phyloP scores from a whole-genome alignment of 352 stramenopile genomes.

The Pythium aphanidermatum region DNA sequence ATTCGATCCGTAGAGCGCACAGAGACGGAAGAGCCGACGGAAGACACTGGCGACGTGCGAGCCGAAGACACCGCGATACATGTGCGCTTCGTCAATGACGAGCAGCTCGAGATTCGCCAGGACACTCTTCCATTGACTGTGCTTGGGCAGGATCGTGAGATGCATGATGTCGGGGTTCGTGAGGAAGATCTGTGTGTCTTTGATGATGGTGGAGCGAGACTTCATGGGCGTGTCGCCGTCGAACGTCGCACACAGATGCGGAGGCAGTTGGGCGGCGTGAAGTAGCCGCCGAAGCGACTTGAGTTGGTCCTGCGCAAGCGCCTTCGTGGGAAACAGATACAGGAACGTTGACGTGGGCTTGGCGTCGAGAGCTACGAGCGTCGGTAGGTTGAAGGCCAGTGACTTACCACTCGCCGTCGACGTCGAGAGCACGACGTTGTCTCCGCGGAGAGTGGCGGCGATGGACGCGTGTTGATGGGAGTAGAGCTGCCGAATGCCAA shows the following conservation, averaged over 20 bases:
- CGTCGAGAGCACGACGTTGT: conserved; percentile 95
- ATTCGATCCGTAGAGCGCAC: conserved; percentile 68
- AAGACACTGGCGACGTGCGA: conserved; percentile 85
- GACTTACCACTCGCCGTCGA: conserved; percentile 96
- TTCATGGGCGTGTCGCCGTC: conserved; percentile 94
- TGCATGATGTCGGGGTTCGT: conserved; percentile 99
- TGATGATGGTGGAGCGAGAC: conserved; percentile 77
- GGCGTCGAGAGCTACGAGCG: conserved; percentile 69
- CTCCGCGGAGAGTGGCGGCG: conserved; percentile 67
- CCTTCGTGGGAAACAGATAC: conserved; percentile 98
- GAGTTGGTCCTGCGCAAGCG: conserved; percentile 97
- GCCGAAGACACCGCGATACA: conserved; percentile 91
- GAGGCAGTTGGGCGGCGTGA: conserved; percentile 34
- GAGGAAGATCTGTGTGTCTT: conserved; percentile 92
- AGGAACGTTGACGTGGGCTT: conserved; percentile 74
- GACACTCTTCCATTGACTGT: conserved; percentile 86
- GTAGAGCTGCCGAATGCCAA: conserved; percentile 82
- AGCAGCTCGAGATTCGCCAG: conserved; percentile 83
- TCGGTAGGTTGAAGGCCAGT: conserved; percentile 95
- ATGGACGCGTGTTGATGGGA: conserved; percentile 90
- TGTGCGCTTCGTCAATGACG: conserved; percentile 89
- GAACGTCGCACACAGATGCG: conserved; percentile 57
- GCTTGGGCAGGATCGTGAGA: conserved; percentile 92
- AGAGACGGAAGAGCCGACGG: conserved; percentile 87
- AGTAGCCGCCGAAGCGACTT: conserved; percentile 82